A percentile compares a stretch with the other conserved stretches of the same genome.
phyloP scores from a whole-genome alignment of 2,329 filamentous ascomycete genomes.

The Aspergillus sergii region DNA sequence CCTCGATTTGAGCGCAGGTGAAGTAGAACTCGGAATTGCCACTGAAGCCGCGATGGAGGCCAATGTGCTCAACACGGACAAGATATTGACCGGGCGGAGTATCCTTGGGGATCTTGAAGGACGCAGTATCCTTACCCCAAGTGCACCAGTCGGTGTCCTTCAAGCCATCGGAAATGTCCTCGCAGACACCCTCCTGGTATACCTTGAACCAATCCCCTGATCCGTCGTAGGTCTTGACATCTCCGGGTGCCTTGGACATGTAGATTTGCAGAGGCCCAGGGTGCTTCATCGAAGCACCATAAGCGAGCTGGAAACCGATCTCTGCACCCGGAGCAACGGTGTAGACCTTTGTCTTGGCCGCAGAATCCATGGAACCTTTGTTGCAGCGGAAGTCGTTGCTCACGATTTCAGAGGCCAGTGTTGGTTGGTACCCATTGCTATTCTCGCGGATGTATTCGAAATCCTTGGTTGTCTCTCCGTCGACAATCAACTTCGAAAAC shows the following conservation, averaged over 20 bases:
- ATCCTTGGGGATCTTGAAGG: conserved; percentile 34
- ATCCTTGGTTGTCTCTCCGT: conserved; percentile 13
- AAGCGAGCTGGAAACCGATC: conserved; percentile 23
- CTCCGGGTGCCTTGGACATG: conserved; percentile 27
- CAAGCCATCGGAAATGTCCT: conserved; percentile 3
- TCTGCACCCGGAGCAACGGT: conserved; percentile 17
- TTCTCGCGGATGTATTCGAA: conserved; percentile 23
- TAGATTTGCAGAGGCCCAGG: conserved; percentile 28
- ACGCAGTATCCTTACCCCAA: conserved; percentile 14
- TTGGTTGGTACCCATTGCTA: conserved; percentile 21
- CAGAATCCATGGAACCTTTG: conserved; percentile 15
- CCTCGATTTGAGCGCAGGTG: conserved; percentile 47
- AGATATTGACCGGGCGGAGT: conserved; percentile 53
- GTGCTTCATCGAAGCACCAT: conserved; percentile 24
- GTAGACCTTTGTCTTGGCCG: conserved; percentile 18
- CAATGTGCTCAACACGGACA: conserved; percentile 53
- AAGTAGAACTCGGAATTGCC: conserved; percentile 53
- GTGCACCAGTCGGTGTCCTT: conserved; percentile 16
- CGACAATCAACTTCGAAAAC: conserved; percentile 18
- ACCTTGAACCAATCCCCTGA: conserved; percentile 29
- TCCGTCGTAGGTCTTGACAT: conserved; percentile 20
- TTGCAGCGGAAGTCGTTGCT: conserved; percentile 26
- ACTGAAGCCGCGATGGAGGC: conserved; percentile 46
- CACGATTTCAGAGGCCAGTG: conserved; percentile 10
- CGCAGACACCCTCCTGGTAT: conserved; percentile 14